Base-by-base conservation (phyloP, 73 alveolate species). In the Paramecium caudatum region DNA sequence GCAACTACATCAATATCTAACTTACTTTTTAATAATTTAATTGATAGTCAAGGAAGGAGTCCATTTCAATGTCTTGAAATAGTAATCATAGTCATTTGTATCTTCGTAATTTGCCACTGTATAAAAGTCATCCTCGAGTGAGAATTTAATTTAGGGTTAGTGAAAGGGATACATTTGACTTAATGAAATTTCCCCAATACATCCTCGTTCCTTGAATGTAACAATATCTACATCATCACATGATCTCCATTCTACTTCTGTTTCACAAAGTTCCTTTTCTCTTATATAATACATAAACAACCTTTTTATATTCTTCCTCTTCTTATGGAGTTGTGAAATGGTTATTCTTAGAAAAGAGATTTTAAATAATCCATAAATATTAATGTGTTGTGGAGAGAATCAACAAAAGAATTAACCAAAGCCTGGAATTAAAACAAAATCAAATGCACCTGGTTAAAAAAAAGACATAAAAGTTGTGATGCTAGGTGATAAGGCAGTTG, bases 401-500 rank as follows among this genome's bases (percentile, higher is more conserved):
- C 10, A 65, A 65, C 34, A 34, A 36, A 65, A 65, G 49, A 65
- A 65, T 36, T 43, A 27, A 36, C 83, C 83, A 3, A 65, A 65
- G 34, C 8, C 47, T 32, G 88, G 88, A 74, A 41, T 74, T 5
- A 74, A 74, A 45, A 74, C 88, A 41, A 74, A 74, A 74, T 74
- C 62, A 21, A 74, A 74, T 41, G 12, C 6, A 21, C 69, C 88
- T 41, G 88, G 88, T 36, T 23, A 30, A 27, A 86, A 86, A 21
- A 86, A 43, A 47, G 93, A 86, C 17, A 47, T 91, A 1, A 91
- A 84, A 55, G 95, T 91, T 4, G 95, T 91, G 6, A 61, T 91
- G 47, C 46, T 91, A n/a, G 95, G 95, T 3, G 95, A 91, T 63
- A 86, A 92, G 49, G 90, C 87, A 13, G 95, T 91, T 16, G 95